Percentiles rank a stretch among this genome's conserved stretches.
phyloP scores from a whole-genome alignment of 495 filamentous ascomycete genomes.

The Penicillium tannophilum region DNA sequence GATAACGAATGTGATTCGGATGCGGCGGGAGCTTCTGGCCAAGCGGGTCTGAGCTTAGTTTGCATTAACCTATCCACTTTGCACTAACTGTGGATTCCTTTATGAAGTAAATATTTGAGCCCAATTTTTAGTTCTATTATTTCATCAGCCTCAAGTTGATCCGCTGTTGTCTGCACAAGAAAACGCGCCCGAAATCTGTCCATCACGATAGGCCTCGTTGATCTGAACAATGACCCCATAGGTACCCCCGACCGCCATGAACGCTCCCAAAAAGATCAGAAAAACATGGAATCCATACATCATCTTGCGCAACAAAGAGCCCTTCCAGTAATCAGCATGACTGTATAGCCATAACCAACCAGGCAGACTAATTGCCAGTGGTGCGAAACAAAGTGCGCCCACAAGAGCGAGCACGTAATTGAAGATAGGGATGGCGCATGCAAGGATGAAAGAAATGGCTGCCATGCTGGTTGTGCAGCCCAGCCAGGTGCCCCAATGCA shows the following conservation, averaged over 20 bases:
- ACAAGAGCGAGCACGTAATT: constrained; percentile 59
- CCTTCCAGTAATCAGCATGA: constrained; percentile 38
- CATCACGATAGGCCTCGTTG: constrained; percentile 38
- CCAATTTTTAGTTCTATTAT: neutral
- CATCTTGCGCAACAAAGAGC: constrained; percentile 12
- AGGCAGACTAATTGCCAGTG: constrained; percentile 44
- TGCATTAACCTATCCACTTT: neutral
- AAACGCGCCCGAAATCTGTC: constrained; percentile 40
- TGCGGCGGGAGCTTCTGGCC: neutral
- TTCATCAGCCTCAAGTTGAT: constrained; percentile 1
- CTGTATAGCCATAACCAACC: constrained; percentile 52
- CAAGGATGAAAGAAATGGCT: constrained; percentile 65
- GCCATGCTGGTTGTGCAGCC: constrained; percentile 55
- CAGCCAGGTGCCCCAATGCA: constrained; percentile 56
- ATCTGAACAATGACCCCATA: constrained; percentile 44
- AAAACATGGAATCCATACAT: constrained; percentile 32
- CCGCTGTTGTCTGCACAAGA: constrained; percentile 46
- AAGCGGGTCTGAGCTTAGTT: neutral
- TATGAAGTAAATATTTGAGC: neutral
- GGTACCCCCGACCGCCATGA: constrained; percentile 44
- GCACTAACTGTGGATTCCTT: neutral
- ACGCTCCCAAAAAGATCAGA: constrained; percentile 37
- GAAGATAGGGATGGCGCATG: constrained; percentile 71
- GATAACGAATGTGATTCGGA: constrained; percentile 1
- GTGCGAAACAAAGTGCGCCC: constrained; percentile 39